These are phyloP conservation scores for Solanum bukasovii DNA, from an alignment of 257 asterid genomes.

Conservation along the genomic window DNA sequence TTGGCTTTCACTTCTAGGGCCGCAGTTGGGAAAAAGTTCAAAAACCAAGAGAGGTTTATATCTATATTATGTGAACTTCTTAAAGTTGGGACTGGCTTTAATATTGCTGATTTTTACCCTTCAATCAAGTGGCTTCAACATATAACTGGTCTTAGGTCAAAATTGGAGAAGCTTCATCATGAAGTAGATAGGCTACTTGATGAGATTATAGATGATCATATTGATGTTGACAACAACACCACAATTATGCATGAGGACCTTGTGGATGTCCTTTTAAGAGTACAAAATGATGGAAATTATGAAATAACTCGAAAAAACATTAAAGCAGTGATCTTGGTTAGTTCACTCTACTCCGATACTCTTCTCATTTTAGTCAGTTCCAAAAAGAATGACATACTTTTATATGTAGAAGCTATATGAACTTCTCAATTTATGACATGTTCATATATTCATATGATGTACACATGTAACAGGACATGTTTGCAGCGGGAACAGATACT, in stretches of 20 bases:
- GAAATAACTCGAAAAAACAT: background rate
- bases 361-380: background rate
- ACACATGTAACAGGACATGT: background rate
- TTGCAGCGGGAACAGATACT: background rate
- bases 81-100: background rate
- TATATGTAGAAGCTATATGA: background rate
- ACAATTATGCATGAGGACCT: background rate
- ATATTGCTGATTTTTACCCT: constrained; percentile 1
- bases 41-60: background rate
- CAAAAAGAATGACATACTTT: background rate
- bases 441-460: background rate
- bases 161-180: background rate
- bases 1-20: constrained; percentile 3
- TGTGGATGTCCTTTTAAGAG: background rate
- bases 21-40: background rate
- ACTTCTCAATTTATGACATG: background rate
- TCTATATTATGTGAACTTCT: background rate
- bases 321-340: background rate
- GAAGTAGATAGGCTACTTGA: background rate
- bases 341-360: background rate
- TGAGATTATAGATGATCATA: background rate
- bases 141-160: background rate
- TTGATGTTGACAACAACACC: background rate
- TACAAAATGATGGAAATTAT: background rate
- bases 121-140: background rate